Conservation (phyloP, 164 flowering plant genomes). For the Chloranthus sessilifolius region DNA sequence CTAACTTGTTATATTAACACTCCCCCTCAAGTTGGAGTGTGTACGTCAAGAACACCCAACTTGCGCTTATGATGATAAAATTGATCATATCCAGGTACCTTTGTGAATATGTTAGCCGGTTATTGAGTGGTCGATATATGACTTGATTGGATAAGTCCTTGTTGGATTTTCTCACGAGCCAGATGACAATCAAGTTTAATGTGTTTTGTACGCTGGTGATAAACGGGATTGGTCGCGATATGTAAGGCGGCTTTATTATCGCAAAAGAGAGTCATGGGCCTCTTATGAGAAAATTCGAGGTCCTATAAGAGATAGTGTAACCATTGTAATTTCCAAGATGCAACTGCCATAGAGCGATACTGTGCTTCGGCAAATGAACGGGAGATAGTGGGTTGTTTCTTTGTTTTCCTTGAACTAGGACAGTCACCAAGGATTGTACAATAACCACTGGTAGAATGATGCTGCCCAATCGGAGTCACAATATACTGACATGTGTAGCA, state of each 20-base stretch:
- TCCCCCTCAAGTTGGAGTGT: too few species aligned
- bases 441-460: not conserved
- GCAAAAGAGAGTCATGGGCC: not conserved
- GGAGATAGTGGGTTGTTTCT: not conserved
- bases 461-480: conserved; percentile 5
- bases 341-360: conserved; percentile 1
- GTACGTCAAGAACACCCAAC: too few species aligned
- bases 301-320: not conserved
- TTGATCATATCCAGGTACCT: not conserved
- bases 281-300: not conserved
- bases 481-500: not conserved
- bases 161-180: too few species aligned
- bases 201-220: not conserved
- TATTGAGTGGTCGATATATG: too few species aligned
- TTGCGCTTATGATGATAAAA: too few species aligned
- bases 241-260: not conserved
- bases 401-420: conserved; percentile 1
- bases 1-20: too few species aligned
- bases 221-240: not conserved
- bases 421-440: not conserved
- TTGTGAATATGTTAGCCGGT: not conserved
- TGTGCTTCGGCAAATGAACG: not conserved
- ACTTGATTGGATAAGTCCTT: too few species aligned
- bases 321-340: not conserved
- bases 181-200: too few species aligned